A percentile compares a stretch with the other conserved stretches of the same genome.
Conservation (phyloP, 306 rosid genomes). For the Biancaea sappan region DNA sequence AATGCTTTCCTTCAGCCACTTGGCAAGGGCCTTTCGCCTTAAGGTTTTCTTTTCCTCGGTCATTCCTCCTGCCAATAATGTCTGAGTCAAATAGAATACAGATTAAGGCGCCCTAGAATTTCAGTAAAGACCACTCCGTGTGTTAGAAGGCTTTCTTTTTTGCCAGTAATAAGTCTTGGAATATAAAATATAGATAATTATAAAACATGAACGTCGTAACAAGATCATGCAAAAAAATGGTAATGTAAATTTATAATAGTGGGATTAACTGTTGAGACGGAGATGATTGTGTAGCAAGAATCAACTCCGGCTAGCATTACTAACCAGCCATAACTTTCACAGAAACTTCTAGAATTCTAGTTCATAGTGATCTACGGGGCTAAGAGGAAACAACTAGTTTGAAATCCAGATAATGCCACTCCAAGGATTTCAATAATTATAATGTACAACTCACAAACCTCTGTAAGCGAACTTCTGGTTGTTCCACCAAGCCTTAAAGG, state of each 20-base stretch:
- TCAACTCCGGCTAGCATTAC: constrained; percentile 13
- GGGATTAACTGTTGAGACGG: constrained; percentile 8
- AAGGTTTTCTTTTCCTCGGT: constrained; percentile 75
- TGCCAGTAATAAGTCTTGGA: constrained; percentile 6
- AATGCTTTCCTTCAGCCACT: constrained; percentile 96
- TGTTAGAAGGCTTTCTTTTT: background rate
- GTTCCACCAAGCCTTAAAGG: constrained; percentile 83
- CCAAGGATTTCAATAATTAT: background rate
- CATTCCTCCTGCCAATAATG: constrained; percentile 72
- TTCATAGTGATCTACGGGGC: constrained; percentile 1
- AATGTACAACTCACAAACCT: constrained; percentile 50
- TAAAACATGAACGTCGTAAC: background rate
- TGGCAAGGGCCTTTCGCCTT: constrained; percentile 84
- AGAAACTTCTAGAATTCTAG: constrained; percentile 15
- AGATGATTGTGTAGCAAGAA: constrained; percentile 4
- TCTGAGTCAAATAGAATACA: constrained; percentile 24
- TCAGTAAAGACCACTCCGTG: constrained; percentile 17
- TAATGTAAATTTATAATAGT: background rate
- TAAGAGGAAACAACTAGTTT: background rate
- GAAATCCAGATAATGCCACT: constrained; percentile 1
- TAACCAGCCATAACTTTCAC: constrained; percentile 3
- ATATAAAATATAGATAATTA: background rate
- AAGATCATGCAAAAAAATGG: background rate
- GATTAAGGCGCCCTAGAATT: background rate
- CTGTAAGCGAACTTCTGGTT: constrained; percentile 73